phyloP scores from a whole-genome alignment of 768 basidiomycete genomes.

The Naematelia aurantialba region DNA sequence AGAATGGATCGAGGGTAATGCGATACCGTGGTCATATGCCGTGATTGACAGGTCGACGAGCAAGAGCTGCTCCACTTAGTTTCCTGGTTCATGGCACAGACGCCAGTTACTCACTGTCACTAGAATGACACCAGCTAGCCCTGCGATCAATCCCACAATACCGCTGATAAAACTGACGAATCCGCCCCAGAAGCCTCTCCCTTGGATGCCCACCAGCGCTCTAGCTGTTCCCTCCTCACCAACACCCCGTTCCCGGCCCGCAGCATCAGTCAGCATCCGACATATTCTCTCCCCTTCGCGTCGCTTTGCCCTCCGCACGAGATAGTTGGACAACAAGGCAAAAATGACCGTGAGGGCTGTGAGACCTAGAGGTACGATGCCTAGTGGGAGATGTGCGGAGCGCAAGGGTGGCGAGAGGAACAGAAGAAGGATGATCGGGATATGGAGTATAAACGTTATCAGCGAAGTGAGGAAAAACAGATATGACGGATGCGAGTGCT shows the following conservation, averaged over 20 bases:
- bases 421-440: slow-evolving; percentile 42
- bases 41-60: slow-evolving; percentile 45
- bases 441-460: slow-evolving; percentile 36
- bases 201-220: slow-evolving; percentile 43
- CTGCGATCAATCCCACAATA: slow-evolving; percentile 41
- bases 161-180: slow-evolving; percentile 32
- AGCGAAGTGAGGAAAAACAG: slow-evolving; percentile 49
- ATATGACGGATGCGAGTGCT: slow-evolving; percentile 48
- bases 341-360: slow-evolving; percentile 38
- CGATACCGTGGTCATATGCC: slow-evolving; percentile 42
- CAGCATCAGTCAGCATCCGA: slow-evolving; percentile 41
- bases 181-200: slow-evolving; percentile 28
- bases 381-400: slow-evolving; percentile 34
- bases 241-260: slow-evolving; percentile 22
- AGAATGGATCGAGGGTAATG: slow-evolving; percentile 29
- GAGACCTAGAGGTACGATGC: slow-evolving; percentile 37
- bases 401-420: slow-evolving; percentile 37
- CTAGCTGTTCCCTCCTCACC: slow-evolving; percentile 38
- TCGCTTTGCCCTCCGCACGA: slow-evolving; percentile 41
- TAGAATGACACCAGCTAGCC: slow-evolving; percentile 38
- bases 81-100: background rate
- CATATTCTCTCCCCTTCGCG: slow-evolving; percentile 39
- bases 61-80: slow-evolving; percentile 30
- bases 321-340: slow-evolving; percentile 38
- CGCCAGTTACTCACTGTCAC: slow-evolving; percentile 34